A percentile compares a stretch with the other conserved stretches of the same genome.
These are phyloP conservation scores for Talaromyces sp. DNA, from an alignment of 2,329 filamentous ascomycete genomes.

Conservation along the genomic window DNA sequence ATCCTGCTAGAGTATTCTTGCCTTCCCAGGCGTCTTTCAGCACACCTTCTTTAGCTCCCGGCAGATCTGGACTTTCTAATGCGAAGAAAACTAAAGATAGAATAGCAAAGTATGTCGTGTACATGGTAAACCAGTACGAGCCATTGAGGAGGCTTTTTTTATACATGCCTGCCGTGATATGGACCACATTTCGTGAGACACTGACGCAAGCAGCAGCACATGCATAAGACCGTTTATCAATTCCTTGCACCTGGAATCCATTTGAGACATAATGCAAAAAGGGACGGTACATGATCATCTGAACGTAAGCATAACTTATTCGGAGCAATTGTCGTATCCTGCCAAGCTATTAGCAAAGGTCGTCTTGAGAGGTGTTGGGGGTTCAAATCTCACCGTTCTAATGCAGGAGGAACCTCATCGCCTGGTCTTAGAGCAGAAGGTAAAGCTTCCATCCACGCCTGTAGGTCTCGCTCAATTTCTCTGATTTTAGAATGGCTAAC, in stretches of 20 bases:
- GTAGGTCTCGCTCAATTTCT: constrained; percentile 59
- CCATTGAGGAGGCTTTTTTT: constrained; percentile 55
- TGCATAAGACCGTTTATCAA: constrained; percentile 59
- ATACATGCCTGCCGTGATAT: constrained; percentile 62
- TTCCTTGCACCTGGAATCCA: constrained; percentile 42
- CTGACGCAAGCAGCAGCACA: constrained; percentile 62
- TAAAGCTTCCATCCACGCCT: constrained; percentile 60
- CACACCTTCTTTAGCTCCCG: constrained; percentile 62
- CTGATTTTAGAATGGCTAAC: constrained; percentile 60
- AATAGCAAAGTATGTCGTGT: constrained; percentile 63
- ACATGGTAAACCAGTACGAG: constrained; percentile 65
- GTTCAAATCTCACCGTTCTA: constrained; percentile 65
- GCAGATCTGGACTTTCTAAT: constrained; percentile 58
- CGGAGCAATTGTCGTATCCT: constrained; percentile 57
- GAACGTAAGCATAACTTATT: constrained; percentile 59
- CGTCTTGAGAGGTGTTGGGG: no score
- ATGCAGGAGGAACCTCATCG: constrained; percentile 66
- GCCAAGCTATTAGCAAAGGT: background rate
- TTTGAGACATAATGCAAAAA: constrained; percentile 60
- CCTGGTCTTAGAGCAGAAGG: constrained; percentile 75
- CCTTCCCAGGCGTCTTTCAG: constrained; percentile 80
- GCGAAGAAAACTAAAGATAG: constrained; percentile 60
- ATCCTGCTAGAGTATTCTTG: constrained; percentile 70
- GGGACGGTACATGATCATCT: constrained; percentile 60
- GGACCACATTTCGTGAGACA: constrained; percentile 61